Evolutionary conservation across 345 rosid genomes (phyloP).

Genomic region (Lepidium aucheri): DNA sequence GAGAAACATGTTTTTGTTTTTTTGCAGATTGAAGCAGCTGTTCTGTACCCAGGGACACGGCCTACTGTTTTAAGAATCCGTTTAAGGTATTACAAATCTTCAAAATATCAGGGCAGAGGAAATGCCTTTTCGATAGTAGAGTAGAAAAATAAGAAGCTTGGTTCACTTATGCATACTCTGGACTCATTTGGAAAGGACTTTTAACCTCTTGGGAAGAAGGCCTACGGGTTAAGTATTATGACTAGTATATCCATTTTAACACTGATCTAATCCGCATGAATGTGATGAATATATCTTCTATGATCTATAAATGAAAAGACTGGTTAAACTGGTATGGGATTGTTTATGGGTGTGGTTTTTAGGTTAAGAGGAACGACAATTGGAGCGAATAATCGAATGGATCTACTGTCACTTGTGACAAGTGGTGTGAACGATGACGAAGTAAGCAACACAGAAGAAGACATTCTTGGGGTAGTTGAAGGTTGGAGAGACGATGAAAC

Average conservation of each 20-base stretch:
- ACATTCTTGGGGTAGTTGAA: slow-evolving; percentile 64
- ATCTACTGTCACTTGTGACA: slow-evolving; percentile 77
- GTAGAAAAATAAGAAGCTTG: background rate
- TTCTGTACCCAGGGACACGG: slow-evolving; percentile 65
- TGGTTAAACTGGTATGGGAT: background rate
- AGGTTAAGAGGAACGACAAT: slow-evolving; percentile 74
- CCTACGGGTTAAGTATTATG: background rate
- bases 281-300: background rate
- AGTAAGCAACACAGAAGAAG: slow-evolving; percentile 48
- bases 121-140: background rate
- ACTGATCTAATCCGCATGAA: background rate
- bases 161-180: background rate
- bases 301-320: background rate
- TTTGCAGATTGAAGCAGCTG: slow-evolving; percentile 83
- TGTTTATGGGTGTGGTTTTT: background rate
- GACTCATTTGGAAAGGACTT: background rate
- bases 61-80: slow-evolving; percentile 81
- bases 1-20: background rate
- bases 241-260: background rate
- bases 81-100: slow-evolving; percentile 50
- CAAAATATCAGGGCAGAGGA: background rate
- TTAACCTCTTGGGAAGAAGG: background rate
- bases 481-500: slow-evolving; percentile 82
- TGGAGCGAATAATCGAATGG: slow-evolving; percentile 93
- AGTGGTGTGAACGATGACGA: slow-evolving; percentile 63